phyloP scores from a whole-genome alignment of 805 yeast genomes.

The Metschnikowia drakensbergensis region DNA sequence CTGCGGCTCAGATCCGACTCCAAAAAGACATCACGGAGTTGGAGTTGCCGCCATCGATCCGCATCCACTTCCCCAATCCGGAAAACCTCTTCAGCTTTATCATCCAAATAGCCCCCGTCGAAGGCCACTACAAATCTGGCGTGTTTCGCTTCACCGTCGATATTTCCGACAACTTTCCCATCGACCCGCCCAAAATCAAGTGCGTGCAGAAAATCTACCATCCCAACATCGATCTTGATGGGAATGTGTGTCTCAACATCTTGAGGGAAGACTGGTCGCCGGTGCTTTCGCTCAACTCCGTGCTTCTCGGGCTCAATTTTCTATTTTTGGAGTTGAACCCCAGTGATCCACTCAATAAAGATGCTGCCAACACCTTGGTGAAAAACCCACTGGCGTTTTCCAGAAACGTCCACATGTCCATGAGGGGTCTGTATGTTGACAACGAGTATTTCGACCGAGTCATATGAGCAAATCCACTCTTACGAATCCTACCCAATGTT shows the following conservation, averaged over 20 bases:
- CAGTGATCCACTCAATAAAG: conserved; percentile 87
- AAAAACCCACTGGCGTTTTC: conserved; percentile 44
- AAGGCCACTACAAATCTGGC: conserved; percentile 72
- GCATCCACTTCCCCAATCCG: conserved; percentile 48
- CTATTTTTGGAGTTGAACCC: conserved; percentile 88
- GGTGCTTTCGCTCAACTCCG: conserved; percentile 73
- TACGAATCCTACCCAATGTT: no score
- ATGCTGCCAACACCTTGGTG: conserved; percentile 62
- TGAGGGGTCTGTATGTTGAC: conserved; percentile 69
- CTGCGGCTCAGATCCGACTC: conserved; percentile 67
- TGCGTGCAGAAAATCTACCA: conserved; percentile 76
- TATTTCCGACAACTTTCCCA: conserved; percentile 75
- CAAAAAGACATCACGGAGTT: conserved; percentile 75
- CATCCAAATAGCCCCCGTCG: conserved; percentile 58
- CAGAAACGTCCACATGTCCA: conserved; percentile 53
- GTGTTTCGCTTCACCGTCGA: conserved; percentile 63
- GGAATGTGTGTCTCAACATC: conserved; percentile 88
- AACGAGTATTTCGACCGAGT: conserved; percentile 64
- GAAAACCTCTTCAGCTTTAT: conserved; percentile 59
- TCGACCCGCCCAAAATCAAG: conserved; percentile 84
- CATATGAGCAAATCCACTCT: conserved; percentile 12
- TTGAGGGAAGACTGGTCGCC: conserved; percentile 97
- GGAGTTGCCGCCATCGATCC: conserved; percentile 56
- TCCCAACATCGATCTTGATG: conserved; percentile 88
- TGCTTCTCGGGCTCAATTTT: conserved; percentile 80